Conservation (phyloP, 2,329 filamentous ascomycete genomes). For the Sporothrix variecibatus region DNA sequence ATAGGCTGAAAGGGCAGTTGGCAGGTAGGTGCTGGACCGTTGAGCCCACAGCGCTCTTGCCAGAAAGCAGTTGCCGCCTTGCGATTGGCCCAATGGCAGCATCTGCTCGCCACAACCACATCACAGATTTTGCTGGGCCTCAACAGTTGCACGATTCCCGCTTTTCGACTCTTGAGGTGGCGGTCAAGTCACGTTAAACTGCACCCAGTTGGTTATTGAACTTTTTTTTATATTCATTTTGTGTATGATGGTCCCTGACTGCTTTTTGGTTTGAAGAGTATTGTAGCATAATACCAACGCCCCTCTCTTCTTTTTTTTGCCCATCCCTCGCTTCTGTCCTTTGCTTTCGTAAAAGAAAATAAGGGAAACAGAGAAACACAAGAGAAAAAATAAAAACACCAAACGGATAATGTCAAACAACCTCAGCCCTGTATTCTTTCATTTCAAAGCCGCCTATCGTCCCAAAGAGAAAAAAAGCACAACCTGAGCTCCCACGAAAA, state of each 20-base stretch:
- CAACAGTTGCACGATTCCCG: neutral
- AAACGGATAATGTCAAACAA: slow-evolving; percentile 26
- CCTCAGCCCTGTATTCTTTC: slow-evolving; percentile 1
- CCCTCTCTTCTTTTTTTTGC: slow-evolving; percentile 24
- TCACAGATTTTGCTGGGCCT: neutral
- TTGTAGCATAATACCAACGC: slow-evolving; percentile 30
- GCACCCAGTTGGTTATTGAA: neutral
- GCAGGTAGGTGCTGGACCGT: neutral
- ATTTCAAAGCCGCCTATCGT: slow-evolving; percentile 18
- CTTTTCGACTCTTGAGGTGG: neutral
- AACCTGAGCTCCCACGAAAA: neutral
- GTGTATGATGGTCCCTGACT: slow-evolving; percentile 28
- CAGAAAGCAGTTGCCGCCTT: neutral
- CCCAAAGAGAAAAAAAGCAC: slow-evolving; percentile 18
- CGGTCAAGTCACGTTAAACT: neutral
- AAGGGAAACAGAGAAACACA: slow-evolving; percentile 9
- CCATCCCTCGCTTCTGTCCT: slow-evolving; percentile 13
- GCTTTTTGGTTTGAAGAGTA: slow-evolving; percentile 26
- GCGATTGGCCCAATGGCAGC: neutral
- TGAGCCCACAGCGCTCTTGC: neutral
- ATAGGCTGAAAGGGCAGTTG: neutral
- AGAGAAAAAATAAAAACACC: slow-evolving; percentile 24
- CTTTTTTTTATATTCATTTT: slow-evolving; percentile 22
- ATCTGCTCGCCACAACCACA: neutral
- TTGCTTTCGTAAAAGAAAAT: neutral